Conservation (phyloP, 2,329 filamentous ascomycete species). For the Paramyrothecium roridum region DNA sequence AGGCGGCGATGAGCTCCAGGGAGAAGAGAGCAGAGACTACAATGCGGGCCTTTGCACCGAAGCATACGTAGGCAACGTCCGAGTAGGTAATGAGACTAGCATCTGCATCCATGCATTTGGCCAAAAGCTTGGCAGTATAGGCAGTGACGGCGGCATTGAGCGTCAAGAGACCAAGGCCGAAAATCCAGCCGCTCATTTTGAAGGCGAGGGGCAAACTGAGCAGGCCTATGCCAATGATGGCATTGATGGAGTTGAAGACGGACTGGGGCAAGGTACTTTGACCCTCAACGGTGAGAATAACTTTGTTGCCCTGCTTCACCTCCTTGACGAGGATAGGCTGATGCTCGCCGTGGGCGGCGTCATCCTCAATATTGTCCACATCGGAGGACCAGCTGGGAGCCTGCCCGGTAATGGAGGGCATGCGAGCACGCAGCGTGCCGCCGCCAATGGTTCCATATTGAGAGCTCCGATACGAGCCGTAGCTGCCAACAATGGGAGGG, state of each 20-base stretch:
- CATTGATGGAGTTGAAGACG: conserved; percentile 93
- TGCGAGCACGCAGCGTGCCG: conserved; percentile 28
- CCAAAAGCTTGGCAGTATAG: conserved; percentile 82
- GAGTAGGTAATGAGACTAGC: conserved; percentile 87
- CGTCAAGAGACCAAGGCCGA: conserved; percentile 71
- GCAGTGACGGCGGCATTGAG: conserved; percentile 73
- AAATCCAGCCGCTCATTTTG: conserved; percentile 83
- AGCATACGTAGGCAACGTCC: conserved; percentile 87
- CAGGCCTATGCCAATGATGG: conserved; percentile 85
- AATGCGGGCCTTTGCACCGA: conserved; percentile 76
- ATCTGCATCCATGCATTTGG: conserved; percentile 86
- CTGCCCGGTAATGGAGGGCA: conserved; percentile 38
- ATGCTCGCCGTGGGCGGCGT: conserved; percentile 51
- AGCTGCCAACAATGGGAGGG: conserved; percentile 69
- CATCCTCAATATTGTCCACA: conserved; percentile 20
- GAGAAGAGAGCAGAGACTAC: conserved; percentile 84
- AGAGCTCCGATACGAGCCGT: conserved; percentile 49
- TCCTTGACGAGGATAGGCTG: conserved; percentile 84
- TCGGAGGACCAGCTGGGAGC: conserved; percentile 3
- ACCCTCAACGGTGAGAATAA: conserved; percentile 80
- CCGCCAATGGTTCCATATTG: conserved; percentile 51
- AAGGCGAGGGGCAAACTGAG: conserved; percentile 85
- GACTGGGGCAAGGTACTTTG: conserved; percentile 96
- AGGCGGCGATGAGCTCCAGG: conserved; percentile 81
- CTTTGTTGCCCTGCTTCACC: conserved; percentile 81